phyloP scores from a whole-genome alignment of 1,284 basidiomycete genomes.

The Moesziomyces aphidis region DNA sequence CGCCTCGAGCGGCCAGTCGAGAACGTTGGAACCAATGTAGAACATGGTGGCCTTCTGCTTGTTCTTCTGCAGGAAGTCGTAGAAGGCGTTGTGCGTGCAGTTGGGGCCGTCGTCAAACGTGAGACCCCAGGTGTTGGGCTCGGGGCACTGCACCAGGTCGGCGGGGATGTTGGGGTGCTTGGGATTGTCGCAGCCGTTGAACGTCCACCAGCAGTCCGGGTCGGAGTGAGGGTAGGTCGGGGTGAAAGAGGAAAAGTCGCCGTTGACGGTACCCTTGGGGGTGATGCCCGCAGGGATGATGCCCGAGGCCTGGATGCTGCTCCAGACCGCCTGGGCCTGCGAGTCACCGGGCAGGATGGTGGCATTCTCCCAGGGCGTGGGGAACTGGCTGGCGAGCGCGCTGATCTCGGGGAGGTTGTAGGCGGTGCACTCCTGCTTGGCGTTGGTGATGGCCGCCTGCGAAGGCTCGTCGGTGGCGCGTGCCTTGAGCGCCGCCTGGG shows the following conservation, averaged over 20 bases:
- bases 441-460: constrained; percentile 37
- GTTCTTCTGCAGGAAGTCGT: constrained; percentile 70
- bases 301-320: constrained; percentile 60
- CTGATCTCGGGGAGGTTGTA: constrained; percentile 55
- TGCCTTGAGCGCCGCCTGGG: constrained; percentile 16
- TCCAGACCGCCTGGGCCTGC: constrained; percentile 65
- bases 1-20: constrained; percentile 73
- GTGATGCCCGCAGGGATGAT: constrained; percentile 65
- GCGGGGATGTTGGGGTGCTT: constrained; percentile 58
- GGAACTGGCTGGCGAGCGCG: constrained; percentile 49
- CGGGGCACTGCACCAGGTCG: constrained; percentile 69
- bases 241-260: constrained; percentile 36
- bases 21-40: constrained; percentile 71
- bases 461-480: constrained; percentile 50
- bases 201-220: constrained; percentile 66
- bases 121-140: constrained; percentile 71
- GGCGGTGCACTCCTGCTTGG: constrained; percentile 50
- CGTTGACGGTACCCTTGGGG: constrained; percentile 65
- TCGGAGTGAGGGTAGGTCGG: constrained; percentile 49
- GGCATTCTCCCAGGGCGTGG: constrained; percentile 67
- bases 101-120: constrained; percentile 71
- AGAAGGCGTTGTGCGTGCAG: constrained; percentile 71
- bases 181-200: constrained; percentile 60
- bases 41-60: constrained; percentile 72
- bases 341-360: constrained; percentile 68